Evolutionary conservation across 768 basidiomycete genomes (phyloP).

Genomic region (Trametes gibbosa): DNA sequence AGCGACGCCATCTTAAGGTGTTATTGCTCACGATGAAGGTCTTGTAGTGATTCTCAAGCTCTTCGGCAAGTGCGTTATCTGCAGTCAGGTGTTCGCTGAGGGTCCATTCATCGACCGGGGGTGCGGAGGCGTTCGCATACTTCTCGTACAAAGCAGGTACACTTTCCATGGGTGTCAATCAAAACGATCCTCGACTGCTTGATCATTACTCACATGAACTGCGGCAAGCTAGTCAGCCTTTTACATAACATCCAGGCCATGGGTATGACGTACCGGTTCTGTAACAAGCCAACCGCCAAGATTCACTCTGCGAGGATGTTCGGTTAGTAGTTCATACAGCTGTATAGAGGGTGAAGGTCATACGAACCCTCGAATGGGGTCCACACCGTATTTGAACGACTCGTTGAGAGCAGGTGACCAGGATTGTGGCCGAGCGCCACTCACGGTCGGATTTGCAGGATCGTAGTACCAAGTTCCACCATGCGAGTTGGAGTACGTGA

Average conservation of each 20-base stretch:
- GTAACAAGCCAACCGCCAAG: constrained; percentile 90
- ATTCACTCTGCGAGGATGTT: constrained; percentile 63
- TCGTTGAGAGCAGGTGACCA: constrained; percentile 86
- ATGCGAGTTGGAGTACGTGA: constrained; percentile 78
- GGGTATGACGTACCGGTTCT: constrained; percentile 68
- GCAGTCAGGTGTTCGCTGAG: constrained; percentile 66
- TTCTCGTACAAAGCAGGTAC: constrained; percentile 72
- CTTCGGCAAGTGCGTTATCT: constrained; percentile 64
- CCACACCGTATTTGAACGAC: constrained; percentile 73
- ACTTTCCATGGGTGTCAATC: constrained; percentile 38
- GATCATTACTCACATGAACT: constrained; percentile 63
- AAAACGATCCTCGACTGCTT: neutral
- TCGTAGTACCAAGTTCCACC: constrained; percentile 92
- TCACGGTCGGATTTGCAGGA: constrained; percentile 78
- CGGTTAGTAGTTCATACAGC: neutral
- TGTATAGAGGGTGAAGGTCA: neutral
- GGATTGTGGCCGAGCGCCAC: constrained; percentile 74
- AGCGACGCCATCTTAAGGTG: too few relatives aligned
- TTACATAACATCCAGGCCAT: neutral
- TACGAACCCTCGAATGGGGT: constrained; percentile 71
- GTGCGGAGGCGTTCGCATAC: constrained; percentile 44
- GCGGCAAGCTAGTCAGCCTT: constrained; percentile 18
- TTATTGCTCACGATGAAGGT: constrained; percentile 78
- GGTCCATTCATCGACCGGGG: constrained; percentile 81
- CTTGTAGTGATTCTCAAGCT: constrained; percentile 82